These are phyloP conservation scores for Dendrostoma leiphaemia DNA, from an alignment of 2,329 filamentous ascomycete genomes.

Conservation along the genomic window DNA sequence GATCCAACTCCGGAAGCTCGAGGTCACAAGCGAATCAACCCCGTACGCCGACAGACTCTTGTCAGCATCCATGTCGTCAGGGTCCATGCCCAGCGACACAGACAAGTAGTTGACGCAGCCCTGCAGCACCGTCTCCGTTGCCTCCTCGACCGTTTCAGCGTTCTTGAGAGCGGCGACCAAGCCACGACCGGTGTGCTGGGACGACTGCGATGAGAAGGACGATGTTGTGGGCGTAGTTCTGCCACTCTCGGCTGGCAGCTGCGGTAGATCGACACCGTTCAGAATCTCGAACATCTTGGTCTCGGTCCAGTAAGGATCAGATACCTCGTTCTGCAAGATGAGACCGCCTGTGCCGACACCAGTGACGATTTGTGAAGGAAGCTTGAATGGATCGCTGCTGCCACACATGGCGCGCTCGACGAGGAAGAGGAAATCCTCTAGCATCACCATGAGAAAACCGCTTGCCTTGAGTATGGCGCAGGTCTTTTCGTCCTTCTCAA, in stretches of 20 bases:
- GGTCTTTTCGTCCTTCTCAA: conserved; percentile 45
- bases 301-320: conserved; percentile 53
- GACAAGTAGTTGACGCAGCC: conserved; percentile 48
- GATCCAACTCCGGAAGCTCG: conserved; percentile 51
- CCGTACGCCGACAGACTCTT: conserved; percentile 39
- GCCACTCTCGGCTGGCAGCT: not conserved
- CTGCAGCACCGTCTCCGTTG: conserved; percentile 40
- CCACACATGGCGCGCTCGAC: conserved; percentile 45
- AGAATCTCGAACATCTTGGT: conserved; percentile 48
- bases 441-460: conserved; percentile 54
- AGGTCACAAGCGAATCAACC: conserved; percentile 48
- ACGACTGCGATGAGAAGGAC: not conserved
- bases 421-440: conserved; percentile 47
- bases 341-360: conserved; percentile 55
- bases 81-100: conserved; percentile 46
- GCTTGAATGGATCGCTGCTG: conserved; percentile 23
- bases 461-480: conserved; percentile 47
- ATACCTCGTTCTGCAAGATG: conserved; percentile 48
- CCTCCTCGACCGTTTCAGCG: conserved; percentile 37
- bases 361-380: conserved; percentile 49
- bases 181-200: conserved; percentile 19
- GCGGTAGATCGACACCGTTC: conserved; percentile 43
- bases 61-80: conserved; percentile 46
- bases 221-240: conserved; percentile 2
- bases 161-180: conserved; percentile 40